phyloP scores from a whole-genome alignment of 495 filamentous ascomycete genomes.

The Haplographium delicatum region DNA sequence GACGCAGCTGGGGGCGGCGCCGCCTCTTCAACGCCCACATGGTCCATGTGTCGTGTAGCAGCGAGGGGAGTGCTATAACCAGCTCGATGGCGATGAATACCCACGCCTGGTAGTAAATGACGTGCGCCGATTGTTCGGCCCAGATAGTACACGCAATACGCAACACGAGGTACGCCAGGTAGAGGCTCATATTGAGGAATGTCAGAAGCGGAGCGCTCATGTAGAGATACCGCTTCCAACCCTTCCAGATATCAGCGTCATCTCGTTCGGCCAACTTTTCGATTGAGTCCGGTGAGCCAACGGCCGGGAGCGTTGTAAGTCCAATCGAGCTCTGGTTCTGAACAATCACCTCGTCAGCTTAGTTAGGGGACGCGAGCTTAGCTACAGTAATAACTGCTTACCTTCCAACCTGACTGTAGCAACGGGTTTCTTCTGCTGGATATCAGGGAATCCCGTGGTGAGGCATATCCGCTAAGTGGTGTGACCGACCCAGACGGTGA shows the following conservation, averaged over 20 bases:
- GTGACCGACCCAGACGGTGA: too few species aligned
- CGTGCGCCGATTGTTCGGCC: slow-evolving; percentile 29
- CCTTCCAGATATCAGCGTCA: slow-evolving; percentile 38
- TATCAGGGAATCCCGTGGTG: too few species aligned
- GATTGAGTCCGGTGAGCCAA: too few species aligned
- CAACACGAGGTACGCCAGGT: slow-evolving; percentile 36
- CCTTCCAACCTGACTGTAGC: too few species aligned
- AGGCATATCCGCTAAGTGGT: too few species aligned
- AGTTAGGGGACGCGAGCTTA: too few species aligned
- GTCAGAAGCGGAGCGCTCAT: slow-evolving; percentile 33
- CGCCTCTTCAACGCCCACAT: slow-evolving; percentile 38
- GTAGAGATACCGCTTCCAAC: slow-evolving; percentile 37
- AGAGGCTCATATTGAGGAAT: slow-evolving; percentile 32
- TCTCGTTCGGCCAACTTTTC: slow-evolving; percentile 39
- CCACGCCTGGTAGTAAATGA: slow-evolving; percentile 33
- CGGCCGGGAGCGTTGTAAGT: too few species aligned
- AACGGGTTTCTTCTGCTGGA: too few species aligned
- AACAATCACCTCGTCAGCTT: too few species aligned
- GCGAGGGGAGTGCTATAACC: slow-evolving; percentile 33
- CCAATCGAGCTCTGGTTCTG: too few species aligned
- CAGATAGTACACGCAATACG: slow-evolving; percentile 36
- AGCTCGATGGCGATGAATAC: slow-evolving; percentile 38
- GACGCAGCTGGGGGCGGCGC: slow-evolving; percentile 32
- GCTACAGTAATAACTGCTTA: too few species aligned
- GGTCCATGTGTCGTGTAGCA: slow-evolving; percentile 40